Conservation (phyloP, 495 filamentous ascomycete species). For the Staphylotrichum longicolle region DNA sequence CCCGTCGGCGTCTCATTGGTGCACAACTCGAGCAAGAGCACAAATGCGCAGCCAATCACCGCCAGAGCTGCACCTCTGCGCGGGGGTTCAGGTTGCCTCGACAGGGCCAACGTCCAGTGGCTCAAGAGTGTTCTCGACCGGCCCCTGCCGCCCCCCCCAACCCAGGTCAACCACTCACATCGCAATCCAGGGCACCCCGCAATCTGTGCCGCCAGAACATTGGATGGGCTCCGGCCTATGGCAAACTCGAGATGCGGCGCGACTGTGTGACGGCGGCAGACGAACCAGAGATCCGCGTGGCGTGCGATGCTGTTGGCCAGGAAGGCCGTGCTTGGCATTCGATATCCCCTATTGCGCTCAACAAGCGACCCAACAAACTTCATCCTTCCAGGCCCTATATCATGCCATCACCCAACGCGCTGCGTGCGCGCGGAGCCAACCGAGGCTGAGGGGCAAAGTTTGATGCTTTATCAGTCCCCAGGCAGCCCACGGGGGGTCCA, state of each 20-base stretch:
- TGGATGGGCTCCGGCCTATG: constrained; percentile 2
- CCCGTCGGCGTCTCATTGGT: neutral
- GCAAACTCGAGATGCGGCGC: neutral
- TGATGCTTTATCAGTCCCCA: neutral
- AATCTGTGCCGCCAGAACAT: constrained; percentile 8
- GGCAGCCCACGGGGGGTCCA: neutral
- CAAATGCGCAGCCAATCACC: neutral
- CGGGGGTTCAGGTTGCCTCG: constrained; percentile 1
- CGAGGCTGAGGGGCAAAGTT: constrained; percentile 1
- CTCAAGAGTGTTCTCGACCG: neutral
- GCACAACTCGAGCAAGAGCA: neutral
- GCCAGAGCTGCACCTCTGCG: neutral
- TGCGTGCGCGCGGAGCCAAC: neutral
- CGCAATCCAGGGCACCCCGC: constrained; percentile 6
- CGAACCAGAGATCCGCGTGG: neutral
- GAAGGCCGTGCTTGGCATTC: neutral
- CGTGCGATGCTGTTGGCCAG: constrained; percentile 10
- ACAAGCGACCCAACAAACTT: constrained; percentile 11
- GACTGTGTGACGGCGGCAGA: constrained; percentile 7
- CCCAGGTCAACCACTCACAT: neutral
- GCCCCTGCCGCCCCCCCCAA: neutral
- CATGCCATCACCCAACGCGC: neutral
- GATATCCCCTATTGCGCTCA: constrained; percentile 10
- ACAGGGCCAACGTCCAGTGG: neutral
- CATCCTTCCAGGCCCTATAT: neutral